phyloP scores from a whole-genome alignment of 768 basidiomycete species.

The Pulveroboletus frians region DNA sequence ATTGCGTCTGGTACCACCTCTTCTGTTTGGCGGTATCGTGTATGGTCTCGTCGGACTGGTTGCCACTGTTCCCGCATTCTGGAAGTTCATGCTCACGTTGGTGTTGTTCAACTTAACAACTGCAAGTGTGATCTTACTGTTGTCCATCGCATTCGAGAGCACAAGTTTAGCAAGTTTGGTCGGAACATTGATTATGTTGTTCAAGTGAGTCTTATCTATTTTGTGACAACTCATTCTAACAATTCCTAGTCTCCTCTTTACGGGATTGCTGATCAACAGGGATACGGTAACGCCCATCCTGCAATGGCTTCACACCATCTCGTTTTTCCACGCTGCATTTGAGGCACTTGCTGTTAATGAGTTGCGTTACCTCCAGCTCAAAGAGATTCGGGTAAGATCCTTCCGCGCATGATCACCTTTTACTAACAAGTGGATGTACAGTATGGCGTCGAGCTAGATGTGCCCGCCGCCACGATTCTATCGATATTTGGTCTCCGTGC shows the following conservation, averaged over 20 bases:
- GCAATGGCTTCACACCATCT: slow-evolving; percentile 84
- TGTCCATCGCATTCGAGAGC: slow-evolving; percentile 85
- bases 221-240: slow-evolving; percentile 7
- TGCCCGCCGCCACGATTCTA: slow-evolving; percentile 92
- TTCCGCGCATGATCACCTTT: not conserved
- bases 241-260: slow-evolving; percentile 75
- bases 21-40: slow-evolving; percentile 93
- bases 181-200: slow-evolving; percentile 96
- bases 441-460: slow-evolving; percentile 96
- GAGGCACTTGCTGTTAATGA: slow-evolving; percentile 99
- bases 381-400: slow-evolving; percentile 73
- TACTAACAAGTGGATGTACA: slow-evolving; percentile 30
- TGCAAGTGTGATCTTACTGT: slow-evolving; percentile 82
- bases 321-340: slow-evolving; percentile 98
- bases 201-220: slow-evolving; percentile 67
- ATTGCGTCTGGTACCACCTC: slow-evolving; percentile 87
- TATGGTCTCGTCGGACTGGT: slow-evolving; percentile 95
- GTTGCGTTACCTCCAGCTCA: slow-evolving; percentile 85
- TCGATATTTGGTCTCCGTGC: slow-evolving; percentile 91
- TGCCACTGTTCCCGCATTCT: slow-evolving; percentile 82
- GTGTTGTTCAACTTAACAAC: slow-evolving; percentile 97
- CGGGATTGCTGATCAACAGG: slow-evolving; percentile 92
- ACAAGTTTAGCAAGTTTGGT: slow-evolving; percentile 86
- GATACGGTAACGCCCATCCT: slow-evolving; percentile 69
- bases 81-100: slow-evolving; percentile 96